These are phyloP conservation scores for Crucibulum parvulum DNA, from an alignment of 1,284 basidiomycete genomes.

Conservation along the genomic window DNA sequence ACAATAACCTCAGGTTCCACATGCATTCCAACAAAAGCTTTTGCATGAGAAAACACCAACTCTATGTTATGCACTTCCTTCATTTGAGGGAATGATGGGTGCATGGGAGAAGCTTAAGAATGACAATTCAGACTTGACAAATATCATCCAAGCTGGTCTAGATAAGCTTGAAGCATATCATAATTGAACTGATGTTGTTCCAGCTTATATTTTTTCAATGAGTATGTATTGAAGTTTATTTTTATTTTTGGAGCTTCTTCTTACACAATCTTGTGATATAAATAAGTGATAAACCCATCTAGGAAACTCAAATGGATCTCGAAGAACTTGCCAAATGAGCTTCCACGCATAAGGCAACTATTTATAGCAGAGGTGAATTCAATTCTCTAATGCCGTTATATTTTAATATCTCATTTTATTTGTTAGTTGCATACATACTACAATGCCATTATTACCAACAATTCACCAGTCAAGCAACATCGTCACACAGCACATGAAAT, in stretches of 20 bases:
- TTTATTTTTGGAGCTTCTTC: conserved; percentile 2
- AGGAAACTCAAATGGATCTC: neutral
- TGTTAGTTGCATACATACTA: no score
- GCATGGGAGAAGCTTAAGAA: no score
- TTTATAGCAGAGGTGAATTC: neutral
- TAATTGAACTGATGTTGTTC: conserved; percentile 14
- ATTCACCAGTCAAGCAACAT: no score
- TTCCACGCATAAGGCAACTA: neutral
- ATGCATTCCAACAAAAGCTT: conserved; percentile 35
- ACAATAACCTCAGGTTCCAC: conserved; percentile 19
- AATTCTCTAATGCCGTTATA: neutral
- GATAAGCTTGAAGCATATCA: conserved; percentile 27
- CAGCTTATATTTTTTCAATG: conserved; percentile 28
- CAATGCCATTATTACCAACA: no score
- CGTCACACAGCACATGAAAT: no score
- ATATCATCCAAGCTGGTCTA: conserved; percentile 28
- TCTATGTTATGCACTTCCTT: conserved; percentile 23
- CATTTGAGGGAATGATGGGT: conserved; percentile 26
- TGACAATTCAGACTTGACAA: no score
- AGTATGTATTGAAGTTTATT: conserved; percentile 12
- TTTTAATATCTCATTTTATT: conserved; percentile 3
- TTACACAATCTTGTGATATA: neutral
- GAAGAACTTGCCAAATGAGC: neutral
- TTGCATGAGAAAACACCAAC: conserved; percentile 34
- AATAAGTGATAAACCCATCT: conserved; percentile 7